Evolutionary conservation across 2,329 filamentous ascomycete genomes (phyloP).

Genomic region (Penicillium sp.): DNA sequence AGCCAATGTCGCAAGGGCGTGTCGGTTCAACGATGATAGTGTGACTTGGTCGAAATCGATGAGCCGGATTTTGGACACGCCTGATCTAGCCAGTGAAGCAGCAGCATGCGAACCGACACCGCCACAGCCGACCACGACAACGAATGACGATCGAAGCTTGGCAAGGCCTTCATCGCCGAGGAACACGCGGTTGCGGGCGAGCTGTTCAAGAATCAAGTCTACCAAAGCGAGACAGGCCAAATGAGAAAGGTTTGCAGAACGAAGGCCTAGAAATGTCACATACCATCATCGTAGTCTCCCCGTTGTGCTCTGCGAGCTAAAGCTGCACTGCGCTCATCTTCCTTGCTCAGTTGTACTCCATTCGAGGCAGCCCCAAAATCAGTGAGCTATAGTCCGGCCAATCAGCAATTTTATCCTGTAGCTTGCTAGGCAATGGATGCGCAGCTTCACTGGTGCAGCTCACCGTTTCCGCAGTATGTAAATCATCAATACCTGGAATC

Average conservation of each 20-base stretch:
- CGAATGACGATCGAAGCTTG: slow-evolving; percentile 75
- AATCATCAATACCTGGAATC: slow-evolving; percentile 55
- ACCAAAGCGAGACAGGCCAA: not conserved
- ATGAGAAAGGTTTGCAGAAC: slow-evolving; percentile 5
- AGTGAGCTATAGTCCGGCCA: slow-evolving; percentile 44
- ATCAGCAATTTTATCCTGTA: slow-evolving; percentile 30
- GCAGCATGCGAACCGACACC: slow-evolving; percentile 92
- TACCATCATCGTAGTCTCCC: slow-evolving; percentile 64
- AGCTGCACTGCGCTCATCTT: slow-evolving; percentile 58
- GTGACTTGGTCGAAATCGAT: slow-evolving; percentile 98
- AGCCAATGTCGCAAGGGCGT: slow-evolving; percentile 87
- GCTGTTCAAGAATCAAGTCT: slow-evolving; percentile 90
- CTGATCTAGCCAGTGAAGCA: slow-evolving; percentile 81
- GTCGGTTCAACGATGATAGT: slow-evolving; percentile 88
- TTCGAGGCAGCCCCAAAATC: slow-evolving; percentile 45
- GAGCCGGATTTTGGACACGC: slow-evolving; percentile 80
- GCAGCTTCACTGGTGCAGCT: not conserved
- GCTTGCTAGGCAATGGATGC: not conserved
- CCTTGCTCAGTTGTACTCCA: slow-evolving; percentile 38
- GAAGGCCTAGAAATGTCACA: not conserved
- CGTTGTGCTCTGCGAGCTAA: slow-evolving; percentile 59
- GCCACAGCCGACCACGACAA: slow-evolving; percentile 88
- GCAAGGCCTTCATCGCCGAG: slow-evolving; percentile 76
- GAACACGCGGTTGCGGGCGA: slow-evolving; percentile 90
- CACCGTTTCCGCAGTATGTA: slow-evolving; percentile 52